phyloP scores from a whole-genome alignment of 495 filamentous ascomycete species.

The Rhizodiscina lignyota region DNA sequence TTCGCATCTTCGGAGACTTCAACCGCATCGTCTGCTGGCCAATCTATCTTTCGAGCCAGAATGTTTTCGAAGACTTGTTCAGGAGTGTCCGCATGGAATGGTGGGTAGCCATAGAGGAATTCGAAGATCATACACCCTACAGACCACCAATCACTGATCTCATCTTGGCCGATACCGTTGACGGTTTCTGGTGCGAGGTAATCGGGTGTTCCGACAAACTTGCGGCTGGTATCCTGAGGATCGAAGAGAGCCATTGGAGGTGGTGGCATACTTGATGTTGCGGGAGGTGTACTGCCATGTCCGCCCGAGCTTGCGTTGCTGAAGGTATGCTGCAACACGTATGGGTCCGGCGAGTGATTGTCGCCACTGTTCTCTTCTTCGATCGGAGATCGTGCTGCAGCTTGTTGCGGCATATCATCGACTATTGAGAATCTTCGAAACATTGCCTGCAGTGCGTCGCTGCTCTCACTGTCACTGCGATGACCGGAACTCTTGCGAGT shows the following conservation, averaged over 20 bases:
- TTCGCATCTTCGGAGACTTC: slow-evolving; percentile 65
- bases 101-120: slow-evolving; percentile 81
- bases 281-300: slow-evolving; percentile 43
- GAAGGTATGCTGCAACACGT: slow-evolving; percentile 39
- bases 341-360: slow-evolving; percentile 46
- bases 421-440: slow-evolving; percentile 69
- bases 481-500: slow-evolving; percentile 65
- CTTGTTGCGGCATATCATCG: slow-evolving; percentile 31
- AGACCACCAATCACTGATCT: slow-evolving; percentile 99
- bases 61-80: slow-evolving; percentile 97
- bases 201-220: slow-evolving; percentile 93
- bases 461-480: slow-evolving; percentile 82
- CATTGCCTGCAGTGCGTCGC: slow-evolving; percentile 71
- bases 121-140: slow-evolving; percentile 95
- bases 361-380: slow-evolving; percentile 53
- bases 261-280: slow-evolving; percentile 52
- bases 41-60: slow-evolving; percentile 69
- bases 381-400: slow-evolving; percentile 29
- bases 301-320: slow-evolving; percentile 16
- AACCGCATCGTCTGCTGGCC: slow-evolving; percentile 55
- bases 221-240: slow-evolving; percentile 79
- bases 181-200: slow-evolving; percentile 96
- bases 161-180: slow-evolving; percentile 84
- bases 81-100: slow-evolving; percentile 80
- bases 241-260: slow-evolving; percentile 94